These are phyloP conservation scores for Apiospora marii DNA, from an alignment of 2,329 filamentous ascomycete species.

Conservation along the genomic window DNA sequence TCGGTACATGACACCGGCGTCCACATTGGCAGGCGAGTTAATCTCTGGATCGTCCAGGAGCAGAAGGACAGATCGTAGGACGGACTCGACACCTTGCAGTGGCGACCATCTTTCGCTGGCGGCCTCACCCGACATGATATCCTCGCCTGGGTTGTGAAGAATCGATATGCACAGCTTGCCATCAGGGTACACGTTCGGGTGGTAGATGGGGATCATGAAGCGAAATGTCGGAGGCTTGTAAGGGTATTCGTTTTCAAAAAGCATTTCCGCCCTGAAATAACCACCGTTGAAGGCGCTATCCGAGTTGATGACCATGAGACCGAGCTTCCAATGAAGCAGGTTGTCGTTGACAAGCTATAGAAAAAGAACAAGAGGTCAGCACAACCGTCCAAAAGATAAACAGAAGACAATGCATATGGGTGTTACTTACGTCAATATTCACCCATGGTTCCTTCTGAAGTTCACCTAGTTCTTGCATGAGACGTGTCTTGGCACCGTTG, in stretches of 20 bases:
- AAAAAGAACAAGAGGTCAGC: constrained; percentile 28
- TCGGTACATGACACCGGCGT: constrained; percentile 86
- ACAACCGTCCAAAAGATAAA: too few species aligned
- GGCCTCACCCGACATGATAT: constrained; percentile 88
- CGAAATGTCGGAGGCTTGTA: constrained; percentile 89
- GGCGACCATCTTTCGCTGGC: constrained; percentile 95
- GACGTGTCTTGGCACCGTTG: constrained; percentile 73
- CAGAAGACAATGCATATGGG: background rate
- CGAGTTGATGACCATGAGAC: constrained; percentile 89
- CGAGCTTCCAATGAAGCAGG: constrained; percentile 86
- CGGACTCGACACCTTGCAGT: constrained; percentile 91
- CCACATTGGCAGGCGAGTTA: constrained; percentile 92
- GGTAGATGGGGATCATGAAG: constrained; percentile 80
- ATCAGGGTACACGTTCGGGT: constrained; percentile 93
- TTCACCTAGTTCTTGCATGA: constrained; percentile 87
- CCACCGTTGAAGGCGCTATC: constrained; percentile 92
- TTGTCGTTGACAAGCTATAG: constrained; percentile 77
- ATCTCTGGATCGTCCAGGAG: constrained; percentile 95
- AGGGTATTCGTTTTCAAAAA: constrained; percentile 88
- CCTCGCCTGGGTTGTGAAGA: constrained; percentile 89
- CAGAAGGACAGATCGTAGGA: constrained; percentile 89
- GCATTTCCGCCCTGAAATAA: constrained; percentile 91
- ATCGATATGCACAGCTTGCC: constrained; percentile 97
- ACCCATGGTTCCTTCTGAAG: constrained; percentile 94
- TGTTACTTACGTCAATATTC: constrained; percentile 75